These are phyloP conservation scores for Russula abietina DNA, from an alignment of 768 basidiomycete species.

Conservation along the genomic window DNA sequence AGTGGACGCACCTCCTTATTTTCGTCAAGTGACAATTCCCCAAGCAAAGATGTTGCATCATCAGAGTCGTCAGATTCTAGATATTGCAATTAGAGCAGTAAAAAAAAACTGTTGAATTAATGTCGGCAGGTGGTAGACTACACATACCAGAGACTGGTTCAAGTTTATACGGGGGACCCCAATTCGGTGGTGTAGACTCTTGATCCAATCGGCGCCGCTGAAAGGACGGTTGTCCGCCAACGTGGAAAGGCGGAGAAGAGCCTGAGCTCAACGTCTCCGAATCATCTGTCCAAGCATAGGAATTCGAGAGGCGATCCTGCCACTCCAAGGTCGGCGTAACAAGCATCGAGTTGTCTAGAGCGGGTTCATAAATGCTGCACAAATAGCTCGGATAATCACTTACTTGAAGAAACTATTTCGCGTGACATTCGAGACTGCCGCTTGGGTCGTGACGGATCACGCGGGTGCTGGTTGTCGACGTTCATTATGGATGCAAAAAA, in stretches of 20 bases:
- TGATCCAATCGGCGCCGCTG: constrained; percentile 47
- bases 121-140: neutral
- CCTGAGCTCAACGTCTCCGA: neutral
- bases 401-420: constrained; percentile 71
- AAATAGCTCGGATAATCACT: constrained; percentile 29
- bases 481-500: constrained; percentile 69
- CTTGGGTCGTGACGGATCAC: constrained; percentile 55
- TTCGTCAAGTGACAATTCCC: constrained; percentile 69
- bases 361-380: neutral
- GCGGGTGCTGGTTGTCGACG: constrained; percentile 43
- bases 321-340: constrained; percentile 67
- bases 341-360: constrained; percentile 52
- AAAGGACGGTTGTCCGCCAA: constrained; percentile 31
- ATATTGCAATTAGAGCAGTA: neutral
- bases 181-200: constrained; percentile 37
- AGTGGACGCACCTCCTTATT: constrained; percentile 53
- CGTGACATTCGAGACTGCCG: constrained; percentile 72
- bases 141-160: constrained; percentile 31
- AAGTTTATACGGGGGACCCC: constrained; percentile 57
- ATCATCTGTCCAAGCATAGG: constrained; percentile 36
- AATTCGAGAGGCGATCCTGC: constrained; percentile 66
- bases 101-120: neutral
- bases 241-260: constrained; percentile 5
- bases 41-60: constrained; percentile 52
- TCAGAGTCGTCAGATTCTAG: constrained; percentile 24